Base-by-base conservation (phyloP, 192 early-diverging fungal species). In the Coemansia sp. region DNA sequence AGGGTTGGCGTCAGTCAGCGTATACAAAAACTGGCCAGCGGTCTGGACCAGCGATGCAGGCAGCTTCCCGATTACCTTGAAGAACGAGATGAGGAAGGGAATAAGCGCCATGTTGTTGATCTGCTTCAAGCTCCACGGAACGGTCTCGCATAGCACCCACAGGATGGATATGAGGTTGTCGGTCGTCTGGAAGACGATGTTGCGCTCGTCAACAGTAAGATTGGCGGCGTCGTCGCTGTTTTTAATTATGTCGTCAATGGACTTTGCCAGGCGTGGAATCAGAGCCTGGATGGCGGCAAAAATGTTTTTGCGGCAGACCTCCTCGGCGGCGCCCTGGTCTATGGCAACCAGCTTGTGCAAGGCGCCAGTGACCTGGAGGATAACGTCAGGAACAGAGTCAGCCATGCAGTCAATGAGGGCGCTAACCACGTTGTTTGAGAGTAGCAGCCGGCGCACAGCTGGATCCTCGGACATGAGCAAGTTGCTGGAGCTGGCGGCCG, bases 401-500 rank as follows among this genome's bases (percentile, higher is more conserved):
- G 85, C 85, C 21, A 95, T 72, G n/a, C 88, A 83, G 34, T 89
- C 88, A 16, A 96, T 82, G 33, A 96, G 76, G 4, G 76, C 77
- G 18, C 72, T 75, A 23, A 92, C 70, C 28, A 94, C 66, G 70
- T 87, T 85, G 59, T 88, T 89, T 50, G 87, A 83, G n/a, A 95
- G 83, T 56, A 97, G 83, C 57, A 92, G 66, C 56, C 89, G 86
- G 16, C 91, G 87, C 20, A 73, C 52, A 10, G 39, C 7, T 7
- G 57, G 50, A 33, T 75, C 67, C 16, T 74, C 73, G 14, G 70
- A 65, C 28, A 69, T 34, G 6, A 86, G 89, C 34, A 97, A 77
- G 75, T 94, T 90, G 38, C 91, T 92, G 16, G 92, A 85, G 62
- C 92, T 91, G 31, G 93, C 90, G 14, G 92, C 91, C 1, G 95